Conservation (phyloP, 2,329 filamentous ascomycete genomes). For the Talaromyces verruculosus region DNA sequence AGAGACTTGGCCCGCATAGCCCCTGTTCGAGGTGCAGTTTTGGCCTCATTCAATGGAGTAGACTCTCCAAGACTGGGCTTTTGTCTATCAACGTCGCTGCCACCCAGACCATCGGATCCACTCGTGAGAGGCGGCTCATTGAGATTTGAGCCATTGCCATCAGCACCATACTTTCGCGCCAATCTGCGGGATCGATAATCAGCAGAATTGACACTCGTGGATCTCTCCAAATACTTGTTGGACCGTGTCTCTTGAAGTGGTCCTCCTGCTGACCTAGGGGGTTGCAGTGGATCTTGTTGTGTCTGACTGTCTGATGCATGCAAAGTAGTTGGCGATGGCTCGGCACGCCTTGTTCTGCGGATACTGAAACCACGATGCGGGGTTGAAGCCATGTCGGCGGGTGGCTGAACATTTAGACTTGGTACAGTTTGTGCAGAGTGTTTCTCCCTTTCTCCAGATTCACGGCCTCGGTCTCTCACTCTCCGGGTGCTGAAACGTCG, state of each 20-base stretch:
- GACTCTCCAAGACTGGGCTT: slow-evolving; percentile 51
- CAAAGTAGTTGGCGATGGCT: slow-evolving; percentile 55
- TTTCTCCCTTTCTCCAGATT: slow-evolving; percentile 43
- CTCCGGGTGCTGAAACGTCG: slow-evolving; percentile 88
- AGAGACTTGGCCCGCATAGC: slow-evolving; percentile 80
- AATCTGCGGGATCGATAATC: slow-evolving; percentile 69
- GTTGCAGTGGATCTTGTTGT: slow-evolving; percentile 74
- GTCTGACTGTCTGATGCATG: slow-evolving; percentile 62
- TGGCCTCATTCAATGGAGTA: slow-evolving; percentile 51
- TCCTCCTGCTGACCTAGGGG: slow-evolving; percentile 62
- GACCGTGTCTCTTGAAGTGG: slow-evolving; percentile 53
- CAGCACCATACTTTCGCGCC: slow-evolving; percentile 55
- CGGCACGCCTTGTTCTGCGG: slow-evolving; percentile 58
- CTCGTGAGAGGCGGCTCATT: slow-evolving; percentile 73
- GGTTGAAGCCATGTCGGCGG: slow-evolving; percentile 62
- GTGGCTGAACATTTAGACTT: slow-evolving; percentile 77
- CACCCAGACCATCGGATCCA: slow-evolving; percentile 72
- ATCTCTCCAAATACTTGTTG: slow-evolving; percentile 73
- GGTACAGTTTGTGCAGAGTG: slow-evolving; percentile 68
- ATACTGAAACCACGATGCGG: slow-evolving; percentile 90
- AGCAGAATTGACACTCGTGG: slow-evolving; percentile 87
- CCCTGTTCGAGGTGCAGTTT: slow-evolving; percentile 58
- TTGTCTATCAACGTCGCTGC: slow-evolving; percentile 44
- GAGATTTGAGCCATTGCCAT: slow-evolving; percentile 51
- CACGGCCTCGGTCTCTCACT: slow-evolving; percentile 57